Percentiles rank a stretch among this genome's conserved stretches.
These are phyloP conservation scores for Fusarium brachygibbosum DNA, from an alignment of 2,329 filamentous ascomycete species.

Conservation along the genomic window DNA sequence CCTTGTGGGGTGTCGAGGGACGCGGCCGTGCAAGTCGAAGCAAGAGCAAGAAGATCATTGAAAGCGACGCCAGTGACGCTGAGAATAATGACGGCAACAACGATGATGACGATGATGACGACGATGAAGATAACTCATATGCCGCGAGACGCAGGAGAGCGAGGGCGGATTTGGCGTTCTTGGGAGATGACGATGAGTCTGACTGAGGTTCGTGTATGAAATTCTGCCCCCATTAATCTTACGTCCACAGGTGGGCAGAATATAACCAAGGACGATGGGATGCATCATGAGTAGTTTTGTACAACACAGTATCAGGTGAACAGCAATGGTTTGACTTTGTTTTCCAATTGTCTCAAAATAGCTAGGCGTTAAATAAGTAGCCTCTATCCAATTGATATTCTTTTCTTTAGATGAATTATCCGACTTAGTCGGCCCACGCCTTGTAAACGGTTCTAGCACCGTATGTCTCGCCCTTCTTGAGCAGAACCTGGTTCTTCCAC, in stretches of 20 bases:
- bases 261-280: slow-evolving; percentile 19
- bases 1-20: slow-evolving; percentile 75
- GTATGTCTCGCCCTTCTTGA: slow-evolving; percentile 88
- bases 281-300: slow-evolving; percentile 37
- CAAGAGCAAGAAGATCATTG: slow-evolving; percentile 53
- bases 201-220: slow-evolving; percentile 57
- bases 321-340: slow-evolving; percentile 12
- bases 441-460: slow-evolving; percentile 86
- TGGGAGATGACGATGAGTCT: slow-evolving; percentile 77
- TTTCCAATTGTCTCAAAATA: slow-evolving; percentile 26
- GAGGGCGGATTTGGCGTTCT: slow-evolving; percentile 71
- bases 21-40: slow-evolving; percentile 59
- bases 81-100: slow-evolving; percentile 46
- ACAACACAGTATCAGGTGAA: slow-evolving; percentile 22
- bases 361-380: slow-evolving; percentile 23
- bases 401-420: slow-evolving; percentile 7
- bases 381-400: slow-evolving; percentile 23
- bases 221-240: slow-evolving; percentile 7
- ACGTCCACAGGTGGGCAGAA: slow-evolving; percentile 5
- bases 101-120: slow-evolving; percentile 45
- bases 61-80: slow-evolving; percentile 49
- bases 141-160: slow-evolving; percentile 63
- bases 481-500: slow-evolving; percentile 82
- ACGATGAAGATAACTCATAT: slow-evolving; percentile 52
- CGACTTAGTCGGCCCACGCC: slow-evolving; percentile 77